A percentile compares a stretch with the other conserved stretches of the same genome.
These are phyloP conservation scores for Epichloe gansuensis DNA, from an alignment of 2,329 filamentous ascomycete genomes.

Conservation along the genomic window DNA sequence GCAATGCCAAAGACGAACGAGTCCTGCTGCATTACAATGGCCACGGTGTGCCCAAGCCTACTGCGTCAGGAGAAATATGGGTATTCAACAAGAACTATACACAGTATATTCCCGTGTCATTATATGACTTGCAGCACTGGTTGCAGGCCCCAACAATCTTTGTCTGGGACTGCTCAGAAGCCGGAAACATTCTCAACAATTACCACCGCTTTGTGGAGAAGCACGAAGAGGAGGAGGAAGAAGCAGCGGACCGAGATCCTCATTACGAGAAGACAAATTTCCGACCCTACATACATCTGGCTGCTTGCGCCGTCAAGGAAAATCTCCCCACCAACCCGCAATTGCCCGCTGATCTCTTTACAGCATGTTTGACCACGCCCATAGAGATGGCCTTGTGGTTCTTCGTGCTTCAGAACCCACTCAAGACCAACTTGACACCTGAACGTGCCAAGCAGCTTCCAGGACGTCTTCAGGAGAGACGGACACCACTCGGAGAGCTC, in stretches of 20 bases:
- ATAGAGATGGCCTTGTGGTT: slow-evolving; percentile 97
- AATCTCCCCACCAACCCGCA: slow-evolving; percentile 90
- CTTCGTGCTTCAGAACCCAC: slow-evolving; percentile 86
- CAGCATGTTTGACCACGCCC: slow-evolving; percentile 87
- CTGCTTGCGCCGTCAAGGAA: slow-evolving; percentile 81
- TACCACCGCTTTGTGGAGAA: slow-evolving; percentile 93
- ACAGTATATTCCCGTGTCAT: slow-evolving; percentile 92
- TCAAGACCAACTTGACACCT: slow-evolving; percentile 55
- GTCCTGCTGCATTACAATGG: slow-evolving; percentile 99
- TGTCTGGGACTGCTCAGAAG: slow-evolving; percentile 95
- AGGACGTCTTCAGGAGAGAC: slow-evolving; percentile 79
- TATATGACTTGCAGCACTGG: slow-evolving; percentile 94
- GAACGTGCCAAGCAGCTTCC: slow-evolving; percentile 83
- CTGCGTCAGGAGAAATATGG: slow-evolving; percentile 94
- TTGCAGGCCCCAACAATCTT: slow-evolving; percentile 90
- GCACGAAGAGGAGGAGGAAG: slow-evolving; percentile 79
- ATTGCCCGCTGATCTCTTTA: slow-evolving; percentile 89
- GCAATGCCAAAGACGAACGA: slow-evolving; percentile 90
- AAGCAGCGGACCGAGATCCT: slow-evolving; percentile 63
- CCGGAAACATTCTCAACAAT: slow-evolving; percentile 88
- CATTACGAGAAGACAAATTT: slow-evolving; percentile 68
- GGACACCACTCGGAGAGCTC: slow-evolving; percentile 87
- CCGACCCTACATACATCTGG: slow-evolving; percentile 70
- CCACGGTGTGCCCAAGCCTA: slow-evolving; percentile 92
- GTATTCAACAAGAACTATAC: slow-evolving; percentile 99